phyloP scores from a whole-genome alignment of 1,284 basidiomycete species.

The Rhodotorula sp. region DNA sequence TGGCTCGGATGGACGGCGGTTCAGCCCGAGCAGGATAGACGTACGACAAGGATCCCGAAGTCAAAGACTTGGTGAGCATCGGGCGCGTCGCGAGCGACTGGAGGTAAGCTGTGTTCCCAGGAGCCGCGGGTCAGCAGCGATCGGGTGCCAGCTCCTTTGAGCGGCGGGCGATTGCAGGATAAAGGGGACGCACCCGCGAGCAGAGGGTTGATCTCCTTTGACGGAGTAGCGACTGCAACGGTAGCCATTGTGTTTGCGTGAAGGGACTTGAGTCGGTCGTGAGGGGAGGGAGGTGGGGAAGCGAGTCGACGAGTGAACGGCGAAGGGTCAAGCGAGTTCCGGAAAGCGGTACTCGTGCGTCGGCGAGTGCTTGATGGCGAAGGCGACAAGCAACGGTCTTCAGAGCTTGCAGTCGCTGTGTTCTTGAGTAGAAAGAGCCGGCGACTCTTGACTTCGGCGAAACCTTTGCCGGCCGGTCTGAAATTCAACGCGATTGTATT shows the following conservation, averaged over 20 bases:
- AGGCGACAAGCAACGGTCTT: neutral
- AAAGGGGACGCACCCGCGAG: slow-evolving; percentile 27
- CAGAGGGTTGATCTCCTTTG: slow-evolving; percentile 36
- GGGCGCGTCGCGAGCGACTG: slow-evolving; percentile 37
- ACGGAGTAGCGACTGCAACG: slow-evolving; percentile 22
- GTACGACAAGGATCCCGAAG: slow-evolving; percentile 32
- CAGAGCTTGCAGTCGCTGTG: neutral
- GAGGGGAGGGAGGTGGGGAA: neutral
- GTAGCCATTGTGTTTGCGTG: slow-evolving; percentile 9
- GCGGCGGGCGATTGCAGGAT: too few relatives aligned
- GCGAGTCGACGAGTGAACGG: too few relatives aligned
- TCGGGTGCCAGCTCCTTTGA: too few relatives aligned
- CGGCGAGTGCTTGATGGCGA: neutral
- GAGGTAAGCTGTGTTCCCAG: slow-evolving; percentile 30
- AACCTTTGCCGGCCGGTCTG: too few relatives aligned
- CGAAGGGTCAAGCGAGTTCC: neutral
- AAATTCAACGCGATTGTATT: too few relatives aligned
- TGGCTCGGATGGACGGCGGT: neutral
- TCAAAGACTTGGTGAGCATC: slow-evolving; percentile 43
- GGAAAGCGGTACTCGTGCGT: neutral
- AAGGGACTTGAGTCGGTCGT: neutral
- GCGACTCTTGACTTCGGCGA: too few relatives aligned
- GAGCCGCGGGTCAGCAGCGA: neutral
- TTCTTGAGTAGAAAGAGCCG: too few relatives aligned
- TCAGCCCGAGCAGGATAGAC: neutral